Conservation (phyloP, 202 grass and related monocot genomes). For the Sporobolus alterniflorus region DNA sequence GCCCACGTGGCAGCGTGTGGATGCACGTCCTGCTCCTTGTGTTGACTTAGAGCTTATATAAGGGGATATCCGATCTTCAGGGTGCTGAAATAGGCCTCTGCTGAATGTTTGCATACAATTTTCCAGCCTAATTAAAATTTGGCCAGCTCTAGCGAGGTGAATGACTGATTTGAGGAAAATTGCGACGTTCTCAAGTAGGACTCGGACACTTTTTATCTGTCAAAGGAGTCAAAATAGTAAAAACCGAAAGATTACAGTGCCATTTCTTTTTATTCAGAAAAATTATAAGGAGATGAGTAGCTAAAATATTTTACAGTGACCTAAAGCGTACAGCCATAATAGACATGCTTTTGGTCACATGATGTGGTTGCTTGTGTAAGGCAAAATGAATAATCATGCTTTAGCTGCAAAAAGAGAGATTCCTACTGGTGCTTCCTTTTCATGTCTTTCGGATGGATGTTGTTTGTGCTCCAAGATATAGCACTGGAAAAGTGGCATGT, state of each 20-base stretch:
- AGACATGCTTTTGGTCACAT: slow-evolving; percentile 37
- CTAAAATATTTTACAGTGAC: slow-evolving; percentile 10
- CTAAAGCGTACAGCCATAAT: neutral
- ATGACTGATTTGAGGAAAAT: neutral
- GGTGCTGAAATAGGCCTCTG: too few species aligned
- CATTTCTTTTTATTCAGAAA: neutral
- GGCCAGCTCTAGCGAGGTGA: neutral
- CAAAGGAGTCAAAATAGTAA: neutral
- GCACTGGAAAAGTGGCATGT: too few species aligned
- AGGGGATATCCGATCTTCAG: too few species aligned
- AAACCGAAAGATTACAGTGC: slow-evolving; percentile 4
- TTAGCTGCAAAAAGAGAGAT: slow-evolving; percentile 48
- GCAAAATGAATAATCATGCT: slow-evolving; percentile 50
- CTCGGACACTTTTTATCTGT: neutral
- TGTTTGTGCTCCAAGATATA: slow-evolving; percentile 6
- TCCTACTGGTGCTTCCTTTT: slow-evolving; percentile 15
- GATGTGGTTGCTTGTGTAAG: slow-evolving; percentile 43
- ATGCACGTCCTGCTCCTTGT: too few species aligned
- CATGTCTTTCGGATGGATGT: neutral
- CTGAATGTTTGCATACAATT: neutral
- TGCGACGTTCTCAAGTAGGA: slow-evolving; percentile 14
- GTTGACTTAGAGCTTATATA: too few species aligned
- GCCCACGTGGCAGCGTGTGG: too few species aligned
- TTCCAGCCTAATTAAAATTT: slow-evolving; percentile 1
- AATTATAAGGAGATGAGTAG: neutral